phyloP scores from a whole-genome alignment of 805 yeast genomes.

The Metschnikowia gruessii region DNA sequence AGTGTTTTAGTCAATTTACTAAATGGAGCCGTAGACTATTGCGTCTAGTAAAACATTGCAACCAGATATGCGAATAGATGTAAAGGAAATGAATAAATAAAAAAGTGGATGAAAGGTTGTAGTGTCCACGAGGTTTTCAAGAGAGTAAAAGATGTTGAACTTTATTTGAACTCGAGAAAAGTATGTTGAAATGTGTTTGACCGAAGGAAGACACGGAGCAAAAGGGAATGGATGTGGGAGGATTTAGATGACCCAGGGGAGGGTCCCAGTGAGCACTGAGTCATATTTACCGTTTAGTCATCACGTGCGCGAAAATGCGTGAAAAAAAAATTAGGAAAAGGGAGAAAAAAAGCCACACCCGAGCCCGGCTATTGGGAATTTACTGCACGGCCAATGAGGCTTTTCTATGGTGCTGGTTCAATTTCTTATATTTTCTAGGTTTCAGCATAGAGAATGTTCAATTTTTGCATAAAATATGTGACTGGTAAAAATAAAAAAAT shows the following conservation, averaged over 20 bases:
- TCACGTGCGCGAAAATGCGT: slow-evolving; percentile 1
- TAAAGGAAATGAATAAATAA: not conserved
- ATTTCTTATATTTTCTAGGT: too few species aligned
- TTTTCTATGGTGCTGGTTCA: too few species aligned
- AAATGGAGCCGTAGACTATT: slow-evolving; percentile 1
- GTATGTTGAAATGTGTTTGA: slow-evolving; percentile 7
- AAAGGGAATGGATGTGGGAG: not conserved
- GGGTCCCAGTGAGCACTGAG: not conserved
- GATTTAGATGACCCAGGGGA: slow-evolving; percentile 1
- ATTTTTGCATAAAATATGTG: too few species aligned
- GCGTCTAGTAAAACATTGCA: slow-evolving; percentile 10
- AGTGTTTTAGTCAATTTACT: not conserved
- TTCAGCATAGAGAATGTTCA: too few species aligned
- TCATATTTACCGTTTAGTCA: not conserved
- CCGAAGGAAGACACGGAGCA: slow-evolving; percentile 2
- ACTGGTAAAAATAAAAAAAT: too few species aligned
- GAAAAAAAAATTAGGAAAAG: not conserved
- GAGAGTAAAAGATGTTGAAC: slow-evolving; percentile 9
- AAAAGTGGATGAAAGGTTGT: not conserved
- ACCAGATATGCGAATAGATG: not conserved
- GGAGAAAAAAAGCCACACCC: too few species aligned
- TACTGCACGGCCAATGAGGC: too few species aligned
- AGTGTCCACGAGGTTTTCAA: not conserved
- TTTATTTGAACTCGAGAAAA: not conserved
- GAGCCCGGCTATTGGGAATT: too few species aligned